A percentile compares a stretch with the other conserved stretches of the same genome.
These are phyloP conservation scores for Coniferiporia weirii DNA, from an alignment of 1,284 basidiomycete genomes.

Conservation along the genomic window DNA sequence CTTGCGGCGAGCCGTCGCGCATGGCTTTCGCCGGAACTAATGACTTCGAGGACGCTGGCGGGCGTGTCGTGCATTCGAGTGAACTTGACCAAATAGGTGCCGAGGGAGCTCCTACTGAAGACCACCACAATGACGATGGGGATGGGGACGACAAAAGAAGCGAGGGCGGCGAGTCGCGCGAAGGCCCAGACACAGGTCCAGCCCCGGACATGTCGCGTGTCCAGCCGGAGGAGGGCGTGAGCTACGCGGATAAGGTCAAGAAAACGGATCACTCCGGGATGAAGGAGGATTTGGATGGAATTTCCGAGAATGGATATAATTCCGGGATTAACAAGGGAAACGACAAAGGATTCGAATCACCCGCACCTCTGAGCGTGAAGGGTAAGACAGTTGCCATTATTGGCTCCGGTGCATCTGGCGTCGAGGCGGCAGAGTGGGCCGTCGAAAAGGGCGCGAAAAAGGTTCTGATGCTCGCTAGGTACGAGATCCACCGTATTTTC, in stretches of 20 bases:
- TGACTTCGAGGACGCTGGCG: constrained; percentile 16
- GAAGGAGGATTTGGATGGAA: constrained; percentile 11
- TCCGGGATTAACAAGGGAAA: constrained; percentile 33
- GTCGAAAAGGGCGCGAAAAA: constrained; percentile 40
- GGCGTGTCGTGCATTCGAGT: constrained; percentile 16
- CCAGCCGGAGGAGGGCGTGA: constrained; percentile 13
- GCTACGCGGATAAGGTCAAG: constrained; percentile 16
- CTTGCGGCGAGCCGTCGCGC: constrained; percentile 50
- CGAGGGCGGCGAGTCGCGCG: background rate
- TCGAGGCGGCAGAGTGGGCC: constrained; percentile 57
- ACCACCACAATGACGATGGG: constrained; percentile 19
- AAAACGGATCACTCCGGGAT: background rate
- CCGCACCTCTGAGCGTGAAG: constrained; percentile 36
- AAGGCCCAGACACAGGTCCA: constrained; percentile 2
- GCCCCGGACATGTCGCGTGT: constrained; percentile 17
- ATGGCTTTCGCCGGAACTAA: constrained; percentile 44
- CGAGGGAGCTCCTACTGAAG: constrained; percentile 21
- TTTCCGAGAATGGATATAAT: constrained; percentile 4
- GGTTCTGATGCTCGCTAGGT: constrained; percentile 43
- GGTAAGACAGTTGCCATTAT: constrained; percentile 50
- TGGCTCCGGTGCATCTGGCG: constrained; percentile 55
- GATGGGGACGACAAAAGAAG: background rate
- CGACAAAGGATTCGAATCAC: constrained; percentile 52
- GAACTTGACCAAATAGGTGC: constrained; percentile 20
- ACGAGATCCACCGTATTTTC: constrained; percentile 12